Evolutionary conservation across 768 basidiomycete genomes (phyloP), one percentile per base, ranked within the genome.

Genomic region (Sistotremastrum niveocremeum): DNA sequence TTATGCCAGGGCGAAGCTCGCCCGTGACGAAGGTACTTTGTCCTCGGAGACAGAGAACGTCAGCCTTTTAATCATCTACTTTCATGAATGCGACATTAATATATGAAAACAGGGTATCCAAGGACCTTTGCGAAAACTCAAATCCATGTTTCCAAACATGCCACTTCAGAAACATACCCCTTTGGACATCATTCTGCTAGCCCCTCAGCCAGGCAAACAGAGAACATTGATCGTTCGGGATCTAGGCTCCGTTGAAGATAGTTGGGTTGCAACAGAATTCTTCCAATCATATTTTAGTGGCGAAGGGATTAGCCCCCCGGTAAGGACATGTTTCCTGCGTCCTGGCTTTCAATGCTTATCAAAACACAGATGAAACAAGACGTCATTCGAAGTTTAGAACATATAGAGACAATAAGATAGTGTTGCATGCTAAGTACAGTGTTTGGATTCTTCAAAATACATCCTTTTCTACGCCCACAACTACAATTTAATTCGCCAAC

Each of bases 121-220:
- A 44, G 72, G 74, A 1, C 80, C 85, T 1, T 66, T 88, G 49
- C 73, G 78, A 45, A 75, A 76, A 54, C 71, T 89, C 43, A 84
- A 84, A 55, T 74, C 82, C 1, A 67, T 87, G 45, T 86, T 89
- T 59, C 83, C 85, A 1, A 77, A 73, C 56, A 70, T 80, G 11
- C 71, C 77, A 9, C 65, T 86, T 7, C 58, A 64, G n/a, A 86
- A 86, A 55, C 73, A 77, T 52, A 64, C 69, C 5, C 72, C 83
- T 7, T 65, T 87, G 29, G 84, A 88, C 54, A 71, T 87, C 36
- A 70, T 81, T 41, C 65, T 86, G 37, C 65, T 77, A 2, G 70
- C 76, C 3, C 82, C 83, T 10, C 34, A 37, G 28, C 58, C 69
- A 7, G 66, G 64, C 12, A 66, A 64, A 47, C 71, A 68, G 28